phyloP scores from a whole-genome alignment of 768 basidiomycete genomes.

The Tubosaeta sp. region DNA sequence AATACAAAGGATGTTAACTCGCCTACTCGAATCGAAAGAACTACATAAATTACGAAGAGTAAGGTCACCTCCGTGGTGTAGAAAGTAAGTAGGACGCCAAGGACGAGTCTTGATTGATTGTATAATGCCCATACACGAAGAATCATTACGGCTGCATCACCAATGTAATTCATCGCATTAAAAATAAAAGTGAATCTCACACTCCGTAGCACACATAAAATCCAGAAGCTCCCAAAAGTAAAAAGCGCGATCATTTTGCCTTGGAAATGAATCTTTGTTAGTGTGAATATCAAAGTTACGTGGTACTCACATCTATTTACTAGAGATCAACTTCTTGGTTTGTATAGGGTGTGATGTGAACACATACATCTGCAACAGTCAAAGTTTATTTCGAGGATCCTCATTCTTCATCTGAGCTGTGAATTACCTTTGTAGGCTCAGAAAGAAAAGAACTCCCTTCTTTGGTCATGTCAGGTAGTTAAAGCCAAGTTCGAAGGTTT shows the following conservation, averaged over 20 bases:
- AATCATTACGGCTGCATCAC: not conserved
- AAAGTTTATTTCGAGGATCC: not conserved
- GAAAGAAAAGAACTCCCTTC: not conserved
- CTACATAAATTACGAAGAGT: not conserved
- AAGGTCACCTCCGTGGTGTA: not conserved
- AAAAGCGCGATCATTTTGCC: not conserved
- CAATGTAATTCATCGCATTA: not conserved
- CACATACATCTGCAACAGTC: not conserved
- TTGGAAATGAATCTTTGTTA: not conserved
- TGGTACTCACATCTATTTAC: not conserved
- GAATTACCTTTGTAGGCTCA: not conserved
- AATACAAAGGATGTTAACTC: too few species aligned
- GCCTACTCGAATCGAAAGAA: too few species aligned
- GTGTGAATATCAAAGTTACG: not conserved
- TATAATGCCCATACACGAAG: constrained; percentile 5
- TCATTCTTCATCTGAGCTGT: not conserved
- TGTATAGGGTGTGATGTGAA: not conserved
- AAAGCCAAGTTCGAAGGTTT: not conserved
- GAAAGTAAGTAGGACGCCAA: not conserved
- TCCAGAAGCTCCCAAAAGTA: not conserved
- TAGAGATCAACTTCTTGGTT: too few species aligned
- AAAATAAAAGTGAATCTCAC: not conserved
- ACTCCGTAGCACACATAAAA: constrained; percentile 1
- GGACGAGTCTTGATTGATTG: not conserved
- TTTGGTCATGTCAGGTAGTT: not conserved